Evolutionary conservation across 768 basidiomycete species (phyloP).

Genomic region (Sutorius australiensis): DNA sequence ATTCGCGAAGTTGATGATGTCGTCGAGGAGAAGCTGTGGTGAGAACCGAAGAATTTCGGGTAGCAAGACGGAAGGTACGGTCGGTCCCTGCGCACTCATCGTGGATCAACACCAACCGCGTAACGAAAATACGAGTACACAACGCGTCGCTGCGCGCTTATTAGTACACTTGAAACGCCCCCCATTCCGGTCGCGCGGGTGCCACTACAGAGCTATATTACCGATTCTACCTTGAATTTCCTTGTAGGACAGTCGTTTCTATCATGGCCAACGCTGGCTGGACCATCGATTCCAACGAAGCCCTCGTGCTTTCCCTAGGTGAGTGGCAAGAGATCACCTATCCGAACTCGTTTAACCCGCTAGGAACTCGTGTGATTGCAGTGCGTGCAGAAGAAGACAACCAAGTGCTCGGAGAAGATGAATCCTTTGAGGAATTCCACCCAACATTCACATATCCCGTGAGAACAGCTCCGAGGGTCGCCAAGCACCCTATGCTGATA

Average conservation of each 20-base stretch:
- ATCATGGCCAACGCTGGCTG: conserved; percentile 45
- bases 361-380: conserved; percentile 26
- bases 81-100: conserved; percentile 28
- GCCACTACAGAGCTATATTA: background rate
- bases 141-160: conserved; percentile 19
- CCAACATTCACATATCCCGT: conserved; percentile 95
- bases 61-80: conserved; percentile 24
- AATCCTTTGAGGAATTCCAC: conserved; percentile 65
- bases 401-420: conserved; percentile 50
- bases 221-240: background rate
- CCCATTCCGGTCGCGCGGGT: too few relatives aligned
- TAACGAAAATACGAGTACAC: conserved; percentile 23
- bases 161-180: background rate
- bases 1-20: conserved; percentile 80
- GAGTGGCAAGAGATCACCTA: conserved; percentile 2
- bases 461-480: conserved; percentile 22
- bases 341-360: conserved; percentile 1
- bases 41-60: conserved; percentile 74
- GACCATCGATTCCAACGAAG: conserved; percentile 78
- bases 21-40: conserved; percentile 80
- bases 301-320: conserved; percentile 75
- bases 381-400: conserved; percentile 71
- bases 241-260: background rate
- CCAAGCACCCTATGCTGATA: conserved; percentile 5
- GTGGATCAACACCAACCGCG: conserved; percentile 8